Evolutionary conservation across 2,329 filamentous ascomycete genomes (phyloP).

Genomic region (Ophiostoma sp.): DNA sequence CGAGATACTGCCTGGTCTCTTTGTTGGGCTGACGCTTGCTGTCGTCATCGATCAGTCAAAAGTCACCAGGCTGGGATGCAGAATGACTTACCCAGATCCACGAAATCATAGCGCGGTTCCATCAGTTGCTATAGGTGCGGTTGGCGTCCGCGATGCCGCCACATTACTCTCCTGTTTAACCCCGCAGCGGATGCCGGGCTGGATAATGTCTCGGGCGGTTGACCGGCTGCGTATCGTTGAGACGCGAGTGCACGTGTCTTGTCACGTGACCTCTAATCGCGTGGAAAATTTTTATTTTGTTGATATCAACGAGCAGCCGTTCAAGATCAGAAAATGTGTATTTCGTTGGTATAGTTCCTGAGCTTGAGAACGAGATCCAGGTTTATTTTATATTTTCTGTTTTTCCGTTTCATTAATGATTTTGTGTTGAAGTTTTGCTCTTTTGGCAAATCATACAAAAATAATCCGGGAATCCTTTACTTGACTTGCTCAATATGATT

Average conservation of each 20-base stretch:
- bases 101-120: not conserved
- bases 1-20: not conserved
- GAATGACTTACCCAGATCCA: not conserved
- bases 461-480: too few relatives aligned
- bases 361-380: too few relatives aligned
- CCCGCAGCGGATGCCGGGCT: not conserved
- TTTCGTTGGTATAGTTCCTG: too few relatives aligned
- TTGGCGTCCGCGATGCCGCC: not conserved
- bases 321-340: too few relatives aligned
- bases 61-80: not conserved
- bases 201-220: not conserved
- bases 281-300: too few relatives aligned
- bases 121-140: not conserved
- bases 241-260: not conserved
- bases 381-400: too few relatives aligned
- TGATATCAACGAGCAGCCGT: too few relatives aligned
- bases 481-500: too few relatives aligned
- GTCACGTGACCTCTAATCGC: not conserved
- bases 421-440: too few relatives aligned
- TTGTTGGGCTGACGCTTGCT: not conserved
- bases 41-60: not conserved
- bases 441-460: too few relatives aligned
- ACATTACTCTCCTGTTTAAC: not conserved
- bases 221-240: not conserved
- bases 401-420: too few relatives aligned